phyloP scores from a whole-genome alignment of 306 rosid species.

The Ziziphus jujuba region DNA sequence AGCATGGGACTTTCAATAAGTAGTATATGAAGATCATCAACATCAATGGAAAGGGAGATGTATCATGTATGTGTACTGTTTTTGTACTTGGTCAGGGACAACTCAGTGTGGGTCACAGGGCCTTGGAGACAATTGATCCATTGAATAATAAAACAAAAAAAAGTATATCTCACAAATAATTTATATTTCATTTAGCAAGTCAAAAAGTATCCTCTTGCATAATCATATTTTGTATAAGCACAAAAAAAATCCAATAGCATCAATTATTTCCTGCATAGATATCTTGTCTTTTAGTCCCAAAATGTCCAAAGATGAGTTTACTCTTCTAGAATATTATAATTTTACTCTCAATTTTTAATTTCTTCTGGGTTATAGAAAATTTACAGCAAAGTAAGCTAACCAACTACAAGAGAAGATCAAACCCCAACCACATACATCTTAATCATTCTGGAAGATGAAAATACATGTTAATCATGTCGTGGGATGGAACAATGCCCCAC shows the following conservation, averaged over 20 bases:
- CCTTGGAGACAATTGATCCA: conserved; percentile 17
- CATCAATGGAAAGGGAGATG: conserved; percentile 11
- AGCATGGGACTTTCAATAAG: conserved; percentile 4
- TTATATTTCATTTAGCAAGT: too few species aligned
- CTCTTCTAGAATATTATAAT: too few species aligned
- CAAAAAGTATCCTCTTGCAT: too few species aligned
- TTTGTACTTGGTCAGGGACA: conserved; percentile 32
- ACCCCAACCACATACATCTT: background rate
- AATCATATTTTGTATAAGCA: too few species aligned
- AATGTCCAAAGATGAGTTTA: too few species aligned
- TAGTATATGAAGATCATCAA: conserved; percentile 10
- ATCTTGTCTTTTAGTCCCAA: too few species aligned
- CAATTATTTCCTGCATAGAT: too few species aligned
- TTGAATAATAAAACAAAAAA: conserved; percentile 1
- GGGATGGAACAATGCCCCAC: too few species aligned
- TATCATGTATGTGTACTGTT: conserved; percentile 13
- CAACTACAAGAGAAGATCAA: too few species aligned
- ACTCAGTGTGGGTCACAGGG: conserved; percentile 15
- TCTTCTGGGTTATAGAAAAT: background rate
- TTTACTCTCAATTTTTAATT: too few species aligned
- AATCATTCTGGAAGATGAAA: background rate
- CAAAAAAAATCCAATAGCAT: too few species aligned
- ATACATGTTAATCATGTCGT: too few species aligned
- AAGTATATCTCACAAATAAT: conserved; percentile 6
- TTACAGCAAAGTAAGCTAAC: background rate